Base-by-base conservation (phyloP, 805 yeast genomes). In the Myxozyma vanderwaltii region DNA sequence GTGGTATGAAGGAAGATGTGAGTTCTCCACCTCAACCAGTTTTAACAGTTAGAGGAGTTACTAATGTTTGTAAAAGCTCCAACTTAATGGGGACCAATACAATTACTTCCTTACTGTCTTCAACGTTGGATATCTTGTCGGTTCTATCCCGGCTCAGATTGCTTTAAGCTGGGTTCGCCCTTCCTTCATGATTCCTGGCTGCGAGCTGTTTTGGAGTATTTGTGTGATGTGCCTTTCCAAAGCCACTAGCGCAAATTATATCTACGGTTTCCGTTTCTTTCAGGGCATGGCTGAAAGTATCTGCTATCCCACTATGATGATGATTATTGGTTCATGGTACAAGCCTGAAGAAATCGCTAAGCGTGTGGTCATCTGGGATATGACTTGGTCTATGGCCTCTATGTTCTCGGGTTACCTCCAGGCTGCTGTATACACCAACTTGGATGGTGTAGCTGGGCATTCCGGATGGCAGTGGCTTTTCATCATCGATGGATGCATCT, bases 401-500 rank as follows among this genome's bases (percentile, higher is more conserved):
- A 75, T 85, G 58, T 82, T 88, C 17, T 78, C 86, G 0, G 87
- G 89, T 45, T 80, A 83, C 60, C 74, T 86, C 40, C 86, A 85
- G 65, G 82, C 86, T 19, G 81, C 85, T 8, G 78, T 84, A 27
- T 79, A 74, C 59, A 66, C 76, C 23, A 66, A 72, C 44, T 69
- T 86, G 64, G 72, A 77, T 54, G 88, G 86, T 29, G 74, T 70
- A 7, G 68, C 70, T 48, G 89, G 89, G 0, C 72, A 81, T 12
- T 77, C 78, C 7, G 84, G 88, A 13, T 86, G 90, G 90, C 78
- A 85, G 74, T 86, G 90, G 90, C 81, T 84, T 68, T 86, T 84
- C 67, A 81, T 86, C 47, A 77, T 86, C 61, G 89, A 85, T 69
- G 86, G 85, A 12, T 67, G 81, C 49, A 78, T 86, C 50, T 81